A percentile compares a stretch with the other conserved stretches of the same genome.
Conservation (phyloP, 139 green algal species). For the Chlorella sp. region DNA sequence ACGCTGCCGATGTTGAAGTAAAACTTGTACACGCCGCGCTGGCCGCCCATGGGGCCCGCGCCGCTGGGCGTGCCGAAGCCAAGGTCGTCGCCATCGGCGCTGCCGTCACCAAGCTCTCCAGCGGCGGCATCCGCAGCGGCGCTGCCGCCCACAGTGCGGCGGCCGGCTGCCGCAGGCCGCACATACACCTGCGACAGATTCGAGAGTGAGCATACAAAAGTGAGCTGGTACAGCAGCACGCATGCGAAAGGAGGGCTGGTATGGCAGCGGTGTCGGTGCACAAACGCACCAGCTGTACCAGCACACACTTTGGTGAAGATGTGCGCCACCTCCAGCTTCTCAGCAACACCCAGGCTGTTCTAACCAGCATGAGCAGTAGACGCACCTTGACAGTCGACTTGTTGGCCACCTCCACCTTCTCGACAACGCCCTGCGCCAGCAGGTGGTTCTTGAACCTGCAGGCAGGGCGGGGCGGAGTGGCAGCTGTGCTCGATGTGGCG, state of each 20-base stretch:
- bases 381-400: slow-evolving; percentile 78
- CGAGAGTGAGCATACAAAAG: too few species aligned
- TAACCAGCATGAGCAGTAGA: not conserved
- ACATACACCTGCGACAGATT: slow-evolving; percentile 16
- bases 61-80: not conserved
- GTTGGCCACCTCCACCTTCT: slow-evolving; percentile 95
- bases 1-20: slow-evolving; percentile 97
- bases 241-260: too few species aligned
- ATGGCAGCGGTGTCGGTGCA: too few species aligned
- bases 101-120: not conserved
- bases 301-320: too few species aligned
- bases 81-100: not conserved
- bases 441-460: slow-evolving; percentile 85
- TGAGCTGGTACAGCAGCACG: too few species aligned
- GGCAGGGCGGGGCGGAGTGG: not conserved
- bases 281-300: too few species aligned
- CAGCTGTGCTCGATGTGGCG: too few species aligned
- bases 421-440: slow-evolving; percentile 81
- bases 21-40: slow-evolving; percentile 67
- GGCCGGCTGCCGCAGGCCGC: not conserved
- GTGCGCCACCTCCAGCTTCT: too few species aligned
- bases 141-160: slow-evolving; percentile 5
- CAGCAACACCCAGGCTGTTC: too few species aligned
- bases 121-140: not conserved
- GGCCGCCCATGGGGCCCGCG: not conserved